These are phyloP conservation scores for Aspergillus ochraceus DNA, from an alignment of 2,329 filamentous ascomycete genomes.

Conservation along the genomic window DNA sequence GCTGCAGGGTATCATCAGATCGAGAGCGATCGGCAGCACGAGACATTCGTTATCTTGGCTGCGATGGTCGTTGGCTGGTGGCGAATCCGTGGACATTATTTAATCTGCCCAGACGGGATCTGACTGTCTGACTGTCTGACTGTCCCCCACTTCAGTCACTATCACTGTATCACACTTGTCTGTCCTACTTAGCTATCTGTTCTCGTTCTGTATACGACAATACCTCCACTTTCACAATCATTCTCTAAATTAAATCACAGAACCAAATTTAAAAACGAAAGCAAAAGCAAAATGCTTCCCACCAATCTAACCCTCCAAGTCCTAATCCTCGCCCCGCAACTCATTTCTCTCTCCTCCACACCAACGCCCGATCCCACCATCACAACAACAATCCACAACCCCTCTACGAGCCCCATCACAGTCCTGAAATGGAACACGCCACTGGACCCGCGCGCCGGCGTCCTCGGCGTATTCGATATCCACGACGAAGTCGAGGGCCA, in stretches of 20 bases:
- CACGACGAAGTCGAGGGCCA: slow-evolving; percentile 22
- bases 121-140: no score
- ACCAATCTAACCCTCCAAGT: background rate
- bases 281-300: background rate
- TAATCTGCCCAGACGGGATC: background rate
- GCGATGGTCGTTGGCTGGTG: background rate
- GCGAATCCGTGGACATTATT: background rate
- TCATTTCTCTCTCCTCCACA: background rate
- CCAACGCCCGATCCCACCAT: slow-evolving; percentile 10
- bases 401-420: slow-evolving; percentile 26
- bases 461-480: slow-evolving; percentile 33
- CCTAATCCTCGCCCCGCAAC: slow-evolving; percentile 2
- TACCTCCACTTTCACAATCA: no score
- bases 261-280: background rate
- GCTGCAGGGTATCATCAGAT: no score
- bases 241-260: no score
- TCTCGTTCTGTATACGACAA: no score
- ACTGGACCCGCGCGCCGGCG: slow-evolving; percentile 32
- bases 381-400: slow-evolving; percentile 29
- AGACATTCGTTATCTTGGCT: background rate
- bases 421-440: slow-evolving; percentile 40
- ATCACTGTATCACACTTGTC: no score
- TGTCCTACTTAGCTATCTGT: no score
- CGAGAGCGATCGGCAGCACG: background rate
- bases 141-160: no score